A percentile compares a stretch with the other conserved stretches of the same genome.
Conservation (phyloP, 495 filamentous ascomycete species). For the Pyrenula aspistea region DNA sequence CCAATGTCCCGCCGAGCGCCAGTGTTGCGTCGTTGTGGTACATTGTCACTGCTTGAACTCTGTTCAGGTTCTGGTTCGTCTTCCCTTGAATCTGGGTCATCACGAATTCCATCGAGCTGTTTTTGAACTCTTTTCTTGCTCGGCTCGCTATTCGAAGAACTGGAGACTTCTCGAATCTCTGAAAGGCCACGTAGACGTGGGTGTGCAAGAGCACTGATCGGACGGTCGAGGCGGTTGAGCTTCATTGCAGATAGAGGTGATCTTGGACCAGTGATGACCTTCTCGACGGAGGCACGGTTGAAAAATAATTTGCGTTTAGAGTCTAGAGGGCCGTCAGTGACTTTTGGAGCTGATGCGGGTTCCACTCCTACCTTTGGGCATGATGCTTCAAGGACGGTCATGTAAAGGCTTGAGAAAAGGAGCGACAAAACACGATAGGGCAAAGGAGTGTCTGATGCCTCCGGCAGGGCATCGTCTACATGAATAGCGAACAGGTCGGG, state of each 20-base stretch:
- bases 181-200: background rate
- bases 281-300: background rate
- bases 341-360: background rate
- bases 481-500: too few species aligned
- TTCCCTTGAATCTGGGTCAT: background rate
- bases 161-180: background rate
- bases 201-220: background rate
- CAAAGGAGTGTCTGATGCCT: too few species aligned
- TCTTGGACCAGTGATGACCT: background rate
- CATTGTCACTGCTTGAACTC: background rate
- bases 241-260: background rate
- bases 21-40: background rate
- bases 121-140: background rate
- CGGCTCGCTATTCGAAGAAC: background rate
- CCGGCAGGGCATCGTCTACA: too few species aligned
- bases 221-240: background rate
- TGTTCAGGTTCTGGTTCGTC: background rate
- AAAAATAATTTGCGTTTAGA: background rate
- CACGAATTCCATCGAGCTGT: background rate
- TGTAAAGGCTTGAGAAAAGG: background rate
- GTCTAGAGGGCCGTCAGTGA: background rate
- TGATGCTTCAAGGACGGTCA: background rate
- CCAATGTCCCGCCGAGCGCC: background rate
- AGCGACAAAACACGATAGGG: too few species aligned
- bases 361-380: background rate